phyloP scores from a whole-genome alignment of 2,329 filamentous ascomycete species.

The Lithohypha guttulata region DNA sequence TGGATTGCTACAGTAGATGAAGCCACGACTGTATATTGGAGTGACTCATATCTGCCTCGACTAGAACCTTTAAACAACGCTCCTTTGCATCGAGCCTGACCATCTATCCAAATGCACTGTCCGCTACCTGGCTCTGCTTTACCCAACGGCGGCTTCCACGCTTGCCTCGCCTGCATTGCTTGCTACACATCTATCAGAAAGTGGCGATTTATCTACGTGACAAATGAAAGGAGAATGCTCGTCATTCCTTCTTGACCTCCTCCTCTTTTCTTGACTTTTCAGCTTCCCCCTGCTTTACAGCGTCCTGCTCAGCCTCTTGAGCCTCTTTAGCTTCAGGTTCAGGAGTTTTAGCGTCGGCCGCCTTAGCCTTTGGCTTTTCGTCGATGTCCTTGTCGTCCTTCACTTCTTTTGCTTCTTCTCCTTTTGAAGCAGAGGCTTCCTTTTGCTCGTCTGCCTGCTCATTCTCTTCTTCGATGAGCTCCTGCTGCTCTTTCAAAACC shows the following conservation, averaged over 20 bases:
- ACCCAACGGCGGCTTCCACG: too few relatives aligned
- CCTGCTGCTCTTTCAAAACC: constrained; percentile 95
- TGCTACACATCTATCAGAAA: too few relatives aligned
- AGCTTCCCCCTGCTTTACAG: constrained; percentile 17
- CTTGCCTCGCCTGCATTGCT: too few relatives aligned
- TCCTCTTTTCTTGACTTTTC: not conserved
- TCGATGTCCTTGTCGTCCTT: constrained; percentile 93
- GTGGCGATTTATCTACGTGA: too few relatives aligned
- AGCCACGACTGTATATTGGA: too few relatives aligned
- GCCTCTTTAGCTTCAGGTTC: constrained; percentile 40
- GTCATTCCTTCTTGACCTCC: constrained; percentile 17
- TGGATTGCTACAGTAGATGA: too few relatives aligned
- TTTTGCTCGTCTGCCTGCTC: constrained; percentile 71
- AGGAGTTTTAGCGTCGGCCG: constrained; percentile 41
- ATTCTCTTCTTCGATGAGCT: constrained; percentile 94
- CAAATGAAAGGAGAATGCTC: too few relatives aligned
- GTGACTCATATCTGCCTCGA: too few relatives aligned
- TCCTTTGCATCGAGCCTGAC: too few relatives aligned
- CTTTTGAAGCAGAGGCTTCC: constrained; percentile 54
- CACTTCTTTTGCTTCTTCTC: constrained; percentile 50
- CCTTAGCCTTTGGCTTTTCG: constrained; percentile 43
- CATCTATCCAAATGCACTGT: too few relatives aligned
- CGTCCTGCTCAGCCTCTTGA: constrained; percentile 28
- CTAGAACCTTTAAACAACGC: too few relatives aligned
- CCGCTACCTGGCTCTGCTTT: too few relatives aligned